Evolutionary conservation across 2,329 filamentous ascomycete species (phyloP).

Genomic region (Leptographium lundbergii): DNA sequence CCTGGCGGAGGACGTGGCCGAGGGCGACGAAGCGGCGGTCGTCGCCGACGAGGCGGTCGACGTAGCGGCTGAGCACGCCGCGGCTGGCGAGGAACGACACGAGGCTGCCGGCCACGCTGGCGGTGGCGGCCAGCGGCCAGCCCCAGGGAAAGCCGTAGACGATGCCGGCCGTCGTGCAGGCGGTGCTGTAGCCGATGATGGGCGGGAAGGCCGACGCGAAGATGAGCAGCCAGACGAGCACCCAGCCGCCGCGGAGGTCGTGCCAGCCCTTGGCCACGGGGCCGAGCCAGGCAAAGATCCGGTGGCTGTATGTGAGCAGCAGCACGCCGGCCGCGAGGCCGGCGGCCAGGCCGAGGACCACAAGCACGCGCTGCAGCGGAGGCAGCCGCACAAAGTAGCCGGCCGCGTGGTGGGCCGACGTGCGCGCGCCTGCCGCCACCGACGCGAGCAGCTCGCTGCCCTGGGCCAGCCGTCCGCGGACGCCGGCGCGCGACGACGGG

Average conservation of each 20-base stretch:
- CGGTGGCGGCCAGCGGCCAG: constrained; percentile 72
- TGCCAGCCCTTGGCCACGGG: constrained; percentile 70
- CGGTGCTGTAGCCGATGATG: constrained; percentile 74
- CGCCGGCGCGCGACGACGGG: background rate
- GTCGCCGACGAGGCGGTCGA: constrained; percentile 64
- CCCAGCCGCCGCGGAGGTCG: constrained; percentile 56
- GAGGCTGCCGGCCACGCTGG: constrained; percentile 66
- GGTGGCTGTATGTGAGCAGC: constrained; percentile 65
- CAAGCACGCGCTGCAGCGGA: constrained; percentile 47
- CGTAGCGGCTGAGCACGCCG: constrained; percentile 65
- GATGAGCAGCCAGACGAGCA: constrained; percentile 62
- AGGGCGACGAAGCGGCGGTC: constrained; percentile 85
- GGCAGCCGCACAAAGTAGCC: constrained; percentile 38
- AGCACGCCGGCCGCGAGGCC: constrained; percentile 47
- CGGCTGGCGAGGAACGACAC: constrained; percentile 70
- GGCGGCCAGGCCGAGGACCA: constrained; percentile 36
- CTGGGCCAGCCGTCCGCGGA: background rate
- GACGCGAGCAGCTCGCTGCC: background rate
- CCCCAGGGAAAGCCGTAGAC: constrained; percentile 48
- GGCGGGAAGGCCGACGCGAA: constrained; percentile 76
- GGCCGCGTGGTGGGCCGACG: background rate
- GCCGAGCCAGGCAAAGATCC: constrained; percentile 62
- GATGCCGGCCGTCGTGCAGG: constrained; percentile 41
- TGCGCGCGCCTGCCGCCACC: background rate
- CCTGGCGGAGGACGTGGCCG: constrained; percentile 74